Conservation (phyloP, 352 stramenopile species). For the Pythium dissimile region DNA sequence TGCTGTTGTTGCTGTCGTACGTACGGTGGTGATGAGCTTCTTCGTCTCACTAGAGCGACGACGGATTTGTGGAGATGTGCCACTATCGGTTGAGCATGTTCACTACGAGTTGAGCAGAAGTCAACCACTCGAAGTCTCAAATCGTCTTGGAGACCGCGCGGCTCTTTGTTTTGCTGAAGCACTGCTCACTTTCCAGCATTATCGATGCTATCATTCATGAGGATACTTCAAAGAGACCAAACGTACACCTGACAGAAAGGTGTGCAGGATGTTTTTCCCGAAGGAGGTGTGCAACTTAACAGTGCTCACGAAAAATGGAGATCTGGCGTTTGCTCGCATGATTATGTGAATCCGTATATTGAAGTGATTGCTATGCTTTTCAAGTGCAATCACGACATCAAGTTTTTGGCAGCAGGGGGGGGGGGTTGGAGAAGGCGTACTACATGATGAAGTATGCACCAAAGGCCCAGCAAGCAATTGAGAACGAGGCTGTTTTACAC, state of each 20-base stretch:
- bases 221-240: slow-evolving; percentile 3
- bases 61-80: too few species aligned
- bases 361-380: background rate
- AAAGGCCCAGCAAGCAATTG: background rate
- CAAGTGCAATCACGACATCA: slow-evolving; percentile 11
- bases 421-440: slow-evolving; percentile 8
- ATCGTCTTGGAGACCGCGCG: too few species aligned
- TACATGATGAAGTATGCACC: slow-evolving; percentile 20
- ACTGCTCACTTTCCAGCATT: slow-evolving; percentile 2
- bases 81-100: too few species aligned
- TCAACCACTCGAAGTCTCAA: too few species aligned
- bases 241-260: background rate
- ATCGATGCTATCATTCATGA: slow-evolving; percentile 1
- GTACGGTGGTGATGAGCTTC: too few species aligned
- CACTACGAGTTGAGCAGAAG: too few species aligned
- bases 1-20: too few species aligned
- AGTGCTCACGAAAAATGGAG: background rate
- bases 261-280: slow-evolving; percentile 12
- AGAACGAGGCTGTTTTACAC: slow-evolving; percentile 1
- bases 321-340: slow-evolving; percentile 1
- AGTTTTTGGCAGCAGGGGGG: slow-evolving; percentile 6
- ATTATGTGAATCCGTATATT: slow-evolving; percentile 8
- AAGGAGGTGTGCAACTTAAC: slow-evolving; percentile 2
- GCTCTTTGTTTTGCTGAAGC: background rate
- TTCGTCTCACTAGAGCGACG: too few species aligned